Evolutionary conservation across 202 grass and related monocot genomes (phyloP), one percentile per base, ranked within the genome.

Genomic region (Miscanthus sacchariflorus): DNA sequence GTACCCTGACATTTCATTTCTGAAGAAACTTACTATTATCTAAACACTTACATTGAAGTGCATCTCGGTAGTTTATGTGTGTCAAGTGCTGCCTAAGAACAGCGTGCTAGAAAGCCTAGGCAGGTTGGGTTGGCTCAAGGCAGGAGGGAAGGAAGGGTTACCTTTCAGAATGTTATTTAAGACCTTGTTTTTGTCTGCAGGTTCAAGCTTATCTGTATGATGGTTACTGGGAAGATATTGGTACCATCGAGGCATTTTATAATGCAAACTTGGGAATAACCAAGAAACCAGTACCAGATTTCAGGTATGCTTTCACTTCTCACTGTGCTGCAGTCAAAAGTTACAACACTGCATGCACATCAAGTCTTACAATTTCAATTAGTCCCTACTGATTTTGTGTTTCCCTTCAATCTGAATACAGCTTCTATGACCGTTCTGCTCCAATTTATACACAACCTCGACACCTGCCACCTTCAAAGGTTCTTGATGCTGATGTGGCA

Each of bases 201-300:
- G 94, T 95, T n/a, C 94, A 99, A 81, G 96, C 96, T 30, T 99
- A 96, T 83, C 70, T 99, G 21, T 99, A 88, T 44, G 94, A 99
- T 92, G 97, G 97, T 58, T 99, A 96, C 56, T 96, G 94, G 97
- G 97, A 99, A 88, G 97, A 99, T 78, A 99, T 99, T 67, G 97
- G 97, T 79, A 96, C 97, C 3, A 99, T 99, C 14, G 89, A 96
- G 81, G 91, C 97, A 80, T 99, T 99, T 70, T 99, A 95, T 86
- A 95, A 99, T 21, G 97, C 97, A 64, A 99, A 99, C 89, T 87
- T 99, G 63, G 97, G 94, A 76, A 96, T 99, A 81, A 99, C 97
- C 12, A 99, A 99, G 74, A 99, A 92, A 63, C 97, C 97, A 70
- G 3, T 96, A 14, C 97, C 97, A 5, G 94, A 99, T 95, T 99